Evolutionary conservation across 371 early-diverging fungal genomes (phyloP).

Genomic region (Lichtheimia hyalospora): DNA sequence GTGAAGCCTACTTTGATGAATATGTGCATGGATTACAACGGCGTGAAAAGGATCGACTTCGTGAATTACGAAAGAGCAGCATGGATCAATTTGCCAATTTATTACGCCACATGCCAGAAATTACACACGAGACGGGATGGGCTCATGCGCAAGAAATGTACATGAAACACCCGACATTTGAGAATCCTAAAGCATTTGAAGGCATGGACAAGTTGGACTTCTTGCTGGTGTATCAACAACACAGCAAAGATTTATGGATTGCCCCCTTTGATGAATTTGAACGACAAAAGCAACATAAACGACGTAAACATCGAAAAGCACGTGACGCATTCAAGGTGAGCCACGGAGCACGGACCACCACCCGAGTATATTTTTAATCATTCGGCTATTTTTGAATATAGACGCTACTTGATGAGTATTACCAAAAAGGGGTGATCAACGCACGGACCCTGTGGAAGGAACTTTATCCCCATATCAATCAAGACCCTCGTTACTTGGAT

Average conservation of each 20-base stretch:
- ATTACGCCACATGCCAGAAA: constrained; percentile 58
- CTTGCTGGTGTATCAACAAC: constrained; percentile 78
- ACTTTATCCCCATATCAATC: constrained; percentile 71
- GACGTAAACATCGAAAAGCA: constrained; percentile 67
- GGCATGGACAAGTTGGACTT: constrained; percentile 83
- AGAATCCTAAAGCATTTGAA: constrained; percentile 55
- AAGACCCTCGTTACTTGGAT: constrained; percentile 67
- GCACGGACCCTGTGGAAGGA: constrained; percentile 84
- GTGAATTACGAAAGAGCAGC: constrained; percentile 61
- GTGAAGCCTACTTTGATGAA: constrained; percentile 63
- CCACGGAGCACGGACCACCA: too few species aligned
- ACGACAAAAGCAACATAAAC: constrained; percentile 30
- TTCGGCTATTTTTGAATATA: constrained; percentile 15
- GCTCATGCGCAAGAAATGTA: constrained; percentile 61
- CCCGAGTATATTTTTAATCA: background rate
- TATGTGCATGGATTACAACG: constrained; percentile 57
- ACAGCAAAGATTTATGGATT: constrained; percentile 67
- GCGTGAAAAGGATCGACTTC: constrained; percentile 65
- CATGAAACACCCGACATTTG: constrained; percentile 46
- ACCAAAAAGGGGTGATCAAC: constrained; percentile 54
- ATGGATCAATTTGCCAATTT: constrained; percentile 63
- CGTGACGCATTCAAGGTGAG: constrained; percentile 65
- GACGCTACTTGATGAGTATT: constrained; percentile 63
- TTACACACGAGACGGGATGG: constrained; percentile 72
- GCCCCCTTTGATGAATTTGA: constrained; percentile 50